Evolutionary conservation across 78 protist species (phyloP).

Genomic region (Emiliania huxleyi): DNA sequence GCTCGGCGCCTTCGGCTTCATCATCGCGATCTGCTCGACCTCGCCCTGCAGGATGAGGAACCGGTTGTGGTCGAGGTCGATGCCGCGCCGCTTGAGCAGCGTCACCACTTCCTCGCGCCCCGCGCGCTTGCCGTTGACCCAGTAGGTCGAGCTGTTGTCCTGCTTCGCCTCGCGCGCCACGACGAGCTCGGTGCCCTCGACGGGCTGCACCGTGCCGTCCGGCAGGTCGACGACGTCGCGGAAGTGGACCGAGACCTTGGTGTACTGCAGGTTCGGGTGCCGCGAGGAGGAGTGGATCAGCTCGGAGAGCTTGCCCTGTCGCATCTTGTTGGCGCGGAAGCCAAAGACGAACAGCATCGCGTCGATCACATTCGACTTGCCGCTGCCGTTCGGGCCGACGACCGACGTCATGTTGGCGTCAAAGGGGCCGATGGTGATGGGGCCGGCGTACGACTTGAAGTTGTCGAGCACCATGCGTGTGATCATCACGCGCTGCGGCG

Average conservation of each 20-base stretch:
- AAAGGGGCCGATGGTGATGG: constrained; percentile 90
- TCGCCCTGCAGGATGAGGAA: constrained; percentile 98
- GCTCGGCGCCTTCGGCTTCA: constrained; percentile 95
- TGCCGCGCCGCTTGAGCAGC: constrained; percentile 75
- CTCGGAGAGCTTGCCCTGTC: constrained; percentile 88
- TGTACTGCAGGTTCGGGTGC: constrained; percentile 58
- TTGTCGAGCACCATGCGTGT: constrained; percentile 86
- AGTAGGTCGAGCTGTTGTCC: constrained; percentile 69
- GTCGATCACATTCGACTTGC: constrained; percentile 99
- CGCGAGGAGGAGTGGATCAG: constrained; percentile 93
- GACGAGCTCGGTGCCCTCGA: constrained; percentile 74
- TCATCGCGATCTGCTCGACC: constrained; percentile 97
- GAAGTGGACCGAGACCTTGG: constrained; percentile 92
- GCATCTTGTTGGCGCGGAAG: constrained; percentile 83
- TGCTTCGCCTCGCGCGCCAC: constrained; percentile 81
- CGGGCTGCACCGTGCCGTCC: constrained; percentile 44
- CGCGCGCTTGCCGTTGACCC: constrained; percentile 61
- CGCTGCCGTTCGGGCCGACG: constrained; percentile 99
- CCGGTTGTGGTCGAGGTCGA: constrained; percentile 98
- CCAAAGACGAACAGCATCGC: constrained; percentile 99
- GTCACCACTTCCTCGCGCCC: constrained; percentile 55
- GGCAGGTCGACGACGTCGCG: constrained; percentile 80
- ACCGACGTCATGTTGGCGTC: constrained; percentile 93
- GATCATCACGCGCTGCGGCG: constrained; percentile 83
- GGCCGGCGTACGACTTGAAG: constrained; percentile 96